Evolutionary conservation across 1,284 basidiomycete genomes (phyloP).

Genomic region (Violaceomyces palustris): DNA sequence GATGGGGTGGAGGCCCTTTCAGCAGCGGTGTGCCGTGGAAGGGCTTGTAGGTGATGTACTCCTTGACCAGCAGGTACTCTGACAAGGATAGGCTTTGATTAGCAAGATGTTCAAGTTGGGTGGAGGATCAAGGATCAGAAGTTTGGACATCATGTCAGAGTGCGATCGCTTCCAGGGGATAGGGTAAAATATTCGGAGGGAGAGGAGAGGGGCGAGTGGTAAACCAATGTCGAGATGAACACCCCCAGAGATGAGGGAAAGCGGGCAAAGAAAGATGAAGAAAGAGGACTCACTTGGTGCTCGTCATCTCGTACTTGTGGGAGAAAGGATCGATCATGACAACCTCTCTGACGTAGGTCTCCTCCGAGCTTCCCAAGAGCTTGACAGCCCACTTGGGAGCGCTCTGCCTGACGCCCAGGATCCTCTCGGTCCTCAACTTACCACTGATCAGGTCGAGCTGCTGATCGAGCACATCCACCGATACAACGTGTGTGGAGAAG

Average conservation of each 20-base stretch:
- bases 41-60: constrained; percentile 80
- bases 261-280: no score
- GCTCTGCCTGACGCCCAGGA: constrained; percentile 79
- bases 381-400: constrained; percentile 77
- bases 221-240: no score
- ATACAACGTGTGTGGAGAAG: constrained; percentile 82
- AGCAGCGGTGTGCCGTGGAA: no score
- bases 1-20: no score
- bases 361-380: constrained; percentile 82
- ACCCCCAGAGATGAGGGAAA: no score
- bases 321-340: constrained; percentile 60
- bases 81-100: constrained; percentile 75
- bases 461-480: constrained; percentile 81
- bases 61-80: constrained; percentile 80
- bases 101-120: no score
- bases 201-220: no score
- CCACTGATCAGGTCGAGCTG: constrained; percentile 76
- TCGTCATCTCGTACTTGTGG: constrained; percentile 26
- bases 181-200: no score
- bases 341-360: constrained; percentile 88
- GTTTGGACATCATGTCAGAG: no score
- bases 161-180: no score
- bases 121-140: no score
- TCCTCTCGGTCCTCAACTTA: constrained; percentile 77
- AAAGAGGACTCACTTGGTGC: constrained; percentile 29